Evolutionary conservation across 331 rosid species (phyloP), one percentile per base, ranked within the genome.

Genomic region (Spiraea crenata): DNA sequence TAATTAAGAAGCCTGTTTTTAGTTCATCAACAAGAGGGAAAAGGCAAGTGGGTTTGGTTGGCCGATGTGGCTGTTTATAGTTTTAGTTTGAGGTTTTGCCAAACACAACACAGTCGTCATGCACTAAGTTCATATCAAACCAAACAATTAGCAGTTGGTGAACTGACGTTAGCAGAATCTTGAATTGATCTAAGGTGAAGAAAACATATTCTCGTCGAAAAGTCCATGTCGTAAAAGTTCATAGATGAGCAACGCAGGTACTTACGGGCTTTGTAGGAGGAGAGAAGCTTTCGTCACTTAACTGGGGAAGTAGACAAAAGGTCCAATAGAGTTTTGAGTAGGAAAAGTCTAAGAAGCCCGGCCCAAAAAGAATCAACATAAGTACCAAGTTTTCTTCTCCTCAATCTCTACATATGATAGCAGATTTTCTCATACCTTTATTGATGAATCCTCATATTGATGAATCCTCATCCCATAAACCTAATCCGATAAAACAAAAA

Each of bases 21-120:
- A 57, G 46, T 57, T 70, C 16, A 57, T 44, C 45, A 16, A 57
- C 49, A 49, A 35, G 61, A 31, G 54, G 25, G 72, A 55, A 54
- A 25, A 40, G 15, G 4, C 42, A 69, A 55, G 61, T 70, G 46
- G 56, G 38, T 39, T 19, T 41, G 7, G 25, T 20, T 31, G 38
- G 3, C 7, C 13, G 15, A 57, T 34, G 4, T 57, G 62, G 62
- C 15, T 59, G 10, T 58, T 7, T 15, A 5, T 59, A 38, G 11
- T 14, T 25, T 25, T 59, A 38, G 16, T 19, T 3, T 59, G 65
- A 59, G 14, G 37, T 12, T 10, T 45, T 16, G 65, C 46, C 65
- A 7, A 38, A 59, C 13, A 38, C 46, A 38, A 59, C 13, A 38
- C 46, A 38, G 0, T 15, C 6, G 11, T 58, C 25, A 57, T 35